Percentiles rank a stretch among this genome's conserved stretches.
Conservation (phyloP, 148 eudicot genomes). For the Diospyros lotus region DNA sequence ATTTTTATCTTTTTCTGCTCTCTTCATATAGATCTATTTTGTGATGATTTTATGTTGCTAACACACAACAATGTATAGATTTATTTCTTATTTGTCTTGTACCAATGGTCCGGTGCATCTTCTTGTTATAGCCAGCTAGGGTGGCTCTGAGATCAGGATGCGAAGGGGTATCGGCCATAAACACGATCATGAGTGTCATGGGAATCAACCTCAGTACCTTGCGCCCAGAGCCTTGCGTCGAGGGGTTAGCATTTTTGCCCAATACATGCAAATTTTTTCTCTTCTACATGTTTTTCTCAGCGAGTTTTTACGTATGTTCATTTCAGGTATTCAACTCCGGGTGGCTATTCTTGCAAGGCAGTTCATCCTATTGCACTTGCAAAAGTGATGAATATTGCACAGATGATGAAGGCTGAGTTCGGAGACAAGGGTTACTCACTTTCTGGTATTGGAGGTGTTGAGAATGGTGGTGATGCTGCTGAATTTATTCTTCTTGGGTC, state of each 20-base stretch:
- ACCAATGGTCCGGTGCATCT: not conserved
- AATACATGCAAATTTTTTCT: not conserved
- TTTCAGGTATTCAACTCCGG: constrained; percentile 91
- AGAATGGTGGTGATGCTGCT: constrained; percentile 95
- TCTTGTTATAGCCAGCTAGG: constrained; percentile 67
- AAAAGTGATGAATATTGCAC: constrained; percentile 93
- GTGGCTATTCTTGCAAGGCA: constrained; percentile 93
- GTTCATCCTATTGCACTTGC: constrained; percentile 99
- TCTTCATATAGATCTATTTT: not conserved
- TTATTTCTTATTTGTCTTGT: not conserved
- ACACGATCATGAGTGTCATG: constrained; percentile 97
- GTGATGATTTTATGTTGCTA: not conserved
- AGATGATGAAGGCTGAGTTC: constrained; percentile 88
- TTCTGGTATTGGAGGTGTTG: constrained; percentile 98
- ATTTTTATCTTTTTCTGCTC: not conserved
- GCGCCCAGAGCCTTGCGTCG: constrained; percentile 98
- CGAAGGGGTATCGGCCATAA: constrained; percentile 92
- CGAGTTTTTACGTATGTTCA: constrained; percentile 5
- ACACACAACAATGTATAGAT: not conserved
- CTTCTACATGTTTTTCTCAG: not conserved
- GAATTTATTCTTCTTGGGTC: constrained; percentile 97
- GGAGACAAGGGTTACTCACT: constrained; percentile 66
- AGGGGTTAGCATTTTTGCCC: constrained; percentile 60
- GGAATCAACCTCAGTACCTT: constrained; percentile 90
- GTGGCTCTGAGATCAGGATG: constrained; percentile 81